A percentile compares a stretch with the other conserved stretches of the same genome.
Evolutionary conservation across 371 early-diverging fungal genomes (phyloP).

Genomic region (Synchytrium microbalum): DNA sequence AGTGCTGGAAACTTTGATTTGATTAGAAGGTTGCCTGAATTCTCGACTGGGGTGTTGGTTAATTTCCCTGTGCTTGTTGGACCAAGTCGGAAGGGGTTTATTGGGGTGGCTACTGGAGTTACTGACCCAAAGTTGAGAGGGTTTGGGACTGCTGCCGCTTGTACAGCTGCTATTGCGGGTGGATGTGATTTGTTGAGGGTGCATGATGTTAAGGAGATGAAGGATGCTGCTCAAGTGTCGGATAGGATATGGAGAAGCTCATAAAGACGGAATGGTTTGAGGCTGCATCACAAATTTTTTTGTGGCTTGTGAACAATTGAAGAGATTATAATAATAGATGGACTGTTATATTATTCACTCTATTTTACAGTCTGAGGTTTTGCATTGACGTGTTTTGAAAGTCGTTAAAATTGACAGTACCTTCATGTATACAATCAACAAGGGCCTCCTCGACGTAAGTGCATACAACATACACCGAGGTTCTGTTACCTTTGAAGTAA

Average conservation of each 20-base stretch:
- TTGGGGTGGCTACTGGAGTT: constrained; percentile 65
- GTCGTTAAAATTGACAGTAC: too few relatives aligned
- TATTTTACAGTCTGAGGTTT: too few relatives aligned
- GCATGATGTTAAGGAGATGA: constrained; percentile 90
- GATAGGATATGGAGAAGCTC: constrained; percentile 41
- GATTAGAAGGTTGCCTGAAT: constrained; percentile 29
- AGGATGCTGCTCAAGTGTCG: constrained; percentile 76
- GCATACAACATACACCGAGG: too few relatives aligned
- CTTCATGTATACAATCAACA: too few relatives aligned
- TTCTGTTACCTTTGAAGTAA: too few relatives aligned
- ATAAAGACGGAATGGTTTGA: background rate
- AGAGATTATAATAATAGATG: too few relatives aligned
- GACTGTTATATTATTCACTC: too few relatives aligned
- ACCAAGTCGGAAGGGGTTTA: constrained; percentile 79
- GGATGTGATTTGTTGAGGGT: constrained; percentile 83
- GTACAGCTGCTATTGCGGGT: constrained; percentile 78
- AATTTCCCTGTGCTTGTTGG: constrained; percentile 83
- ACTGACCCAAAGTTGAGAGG: constrained; percentile 64
- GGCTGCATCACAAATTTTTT: too few relatives aligned
- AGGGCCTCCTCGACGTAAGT: too few relatives aligned
- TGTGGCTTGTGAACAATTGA: too few relatives aligned
- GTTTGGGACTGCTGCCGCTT: constrained; percentile 92
- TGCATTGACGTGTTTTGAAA: too few relatives aligned
- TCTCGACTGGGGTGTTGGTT: constrained; percentile 35
- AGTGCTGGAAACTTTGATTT: constrained; percentile 78